Base-by-base conservation (phyloP, 176 grass and related monocot species). In the Secale cereale region DNA sequence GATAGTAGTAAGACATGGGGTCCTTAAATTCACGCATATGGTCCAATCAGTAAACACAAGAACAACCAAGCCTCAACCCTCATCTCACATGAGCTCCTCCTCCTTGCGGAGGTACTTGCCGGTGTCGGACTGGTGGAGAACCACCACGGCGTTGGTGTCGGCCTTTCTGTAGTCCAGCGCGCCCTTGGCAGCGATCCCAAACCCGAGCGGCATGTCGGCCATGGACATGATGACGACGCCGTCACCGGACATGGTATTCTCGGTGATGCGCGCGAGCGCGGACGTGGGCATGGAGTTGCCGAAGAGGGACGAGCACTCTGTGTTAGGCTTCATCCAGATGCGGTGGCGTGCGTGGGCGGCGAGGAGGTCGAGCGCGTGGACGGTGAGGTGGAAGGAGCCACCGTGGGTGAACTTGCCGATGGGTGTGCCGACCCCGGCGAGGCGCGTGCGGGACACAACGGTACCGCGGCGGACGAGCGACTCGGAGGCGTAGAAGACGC, bases 281-380 rank as follows among this genome's bases (percentile, higher is more conserved):
- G 95, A 93, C 76, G 93, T 98, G 71, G 93, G 87, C 52, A 98
- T 91, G 17, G 95, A 92, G 68, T 98, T 98, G 4, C 95, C 92
- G 37, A 95, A 98, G 61, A 98, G 92, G 65, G 95, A 98, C 66
- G 89, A 69, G 66, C 94, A 90, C 78, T 98, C 92, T 3, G 92
- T 90, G 19, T 94, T 89, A 72, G 92, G 91, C 77, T 98, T 98
- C 71, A 98, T 77, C 95, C 89, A 98, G 85, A 98, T 84, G 78
- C 90, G 91, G 87, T 90, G 93, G 15, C 91, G 85, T 59, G 95
- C 95, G 79, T 98, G 92, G 10, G 95, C 92, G 20, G 89, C 87
- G n/a, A 98, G 95, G 46, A 98, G 87, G 81, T 98, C 95, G 30
- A 98, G 92, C 5, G 89, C 83, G 74, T 94, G 95, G 60, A 95